Base-by-base conservation (phyloP, 2,329 filamentous ascomycete genomes). In the Xylariales sp. region DNA sequence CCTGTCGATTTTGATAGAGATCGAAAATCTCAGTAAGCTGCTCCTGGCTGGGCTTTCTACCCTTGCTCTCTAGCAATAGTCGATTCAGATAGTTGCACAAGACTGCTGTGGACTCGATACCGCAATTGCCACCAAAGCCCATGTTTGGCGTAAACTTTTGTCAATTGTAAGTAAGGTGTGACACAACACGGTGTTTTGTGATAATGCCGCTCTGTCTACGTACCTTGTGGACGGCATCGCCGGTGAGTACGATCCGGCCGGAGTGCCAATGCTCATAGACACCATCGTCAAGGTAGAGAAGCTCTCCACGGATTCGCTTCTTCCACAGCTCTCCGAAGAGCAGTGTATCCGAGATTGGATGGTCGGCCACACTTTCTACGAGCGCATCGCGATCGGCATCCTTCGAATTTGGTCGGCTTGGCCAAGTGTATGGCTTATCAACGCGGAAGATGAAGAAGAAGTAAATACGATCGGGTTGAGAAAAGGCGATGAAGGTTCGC, bases 221-320 rank as follows among this genome's bases (percentile, higher is more conserved):
- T 52, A 62, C 55, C 57, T 59, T 66, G 46, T 66, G 61, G 4
- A 52, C 58, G 5, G 61, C 52, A 44, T 67, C 65, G 4, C 64
- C 64, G 4, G 64, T 55, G 0, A 60, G 44, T 6, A 64, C 54
- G 12, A 61, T 56, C 10, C 64, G 50, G 6, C 58, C 58, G 19
- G 52, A 56, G 35, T 58, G 53, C 57, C 62, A 65, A 32, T 57
- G 53, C 5, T 55, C 43, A 11, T 62, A 46, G 2, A 62, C 50
- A 15, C 53, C 57, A 48, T 67, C 63, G 37, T 64, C 55, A 11
- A 66, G 31, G 1, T 50, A 47, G 4, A 61, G 48, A 16, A 65
- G 43, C 3, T 50, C 46, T 4, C 44, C 53, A 5, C 41, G 48
- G 6, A 22, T 45, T 18, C 52, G 36, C 3, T 38, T 41, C 31